Conservation (phyloP, 352 stramenopile genomes). For the Pythium pyrilobum region DNA sequence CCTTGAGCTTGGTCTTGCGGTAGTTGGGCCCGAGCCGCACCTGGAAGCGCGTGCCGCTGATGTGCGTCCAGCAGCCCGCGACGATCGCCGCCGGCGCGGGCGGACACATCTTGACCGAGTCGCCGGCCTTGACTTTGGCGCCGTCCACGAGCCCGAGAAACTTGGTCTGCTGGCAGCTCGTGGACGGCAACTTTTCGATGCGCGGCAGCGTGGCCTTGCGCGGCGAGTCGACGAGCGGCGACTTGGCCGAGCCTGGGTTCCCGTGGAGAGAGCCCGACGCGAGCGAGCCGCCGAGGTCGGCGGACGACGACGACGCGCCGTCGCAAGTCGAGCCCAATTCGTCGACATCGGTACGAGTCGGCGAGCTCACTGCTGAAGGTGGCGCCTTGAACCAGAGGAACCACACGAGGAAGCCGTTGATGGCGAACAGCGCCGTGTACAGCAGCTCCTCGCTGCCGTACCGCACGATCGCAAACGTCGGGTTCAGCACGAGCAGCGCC, state of each 20-base stretch:
- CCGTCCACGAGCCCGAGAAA: conserved; percentile 17
- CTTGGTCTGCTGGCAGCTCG: conserved; percentile 9
- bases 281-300: not conserved
- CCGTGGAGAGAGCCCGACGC: not conserved
- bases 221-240: conserved; percentile 3
- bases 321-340: not conserved
- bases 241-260: not conserved
- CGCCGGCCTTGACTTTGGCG: conserved; percentile 38
- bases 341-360: not conserved
- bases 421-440: not conserved
- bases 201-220: conserved; percentile 13
- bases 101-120: conserved; percentile 49
- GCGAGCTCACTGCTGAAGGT: not conserved
- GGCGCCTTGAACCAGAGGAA: conserved; percentile 10
- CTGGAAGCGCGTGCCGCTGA: conserved; percentile 69
- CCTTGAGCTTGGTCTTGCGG: conserved; percentile 68
- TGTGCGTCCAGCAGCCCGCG: conserved; percentile 52
- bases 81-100: conserved; percentile 27
- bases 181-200: conserved; percentile 11
- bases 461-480: conserved; percentile 4
- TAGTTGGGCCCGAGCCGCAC: conserved; percentile 83
- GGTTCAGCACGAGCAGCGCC: conserved; percentile 7
- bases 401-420: conserved; percentile 13
- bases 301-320: not conserved
- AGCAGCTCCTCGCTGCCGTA: conserved; percentile 9